Evolutionary conservation across 768 basidiomycete species (phyloP).

Genomic region (Suillus tomentosus): DNA sequence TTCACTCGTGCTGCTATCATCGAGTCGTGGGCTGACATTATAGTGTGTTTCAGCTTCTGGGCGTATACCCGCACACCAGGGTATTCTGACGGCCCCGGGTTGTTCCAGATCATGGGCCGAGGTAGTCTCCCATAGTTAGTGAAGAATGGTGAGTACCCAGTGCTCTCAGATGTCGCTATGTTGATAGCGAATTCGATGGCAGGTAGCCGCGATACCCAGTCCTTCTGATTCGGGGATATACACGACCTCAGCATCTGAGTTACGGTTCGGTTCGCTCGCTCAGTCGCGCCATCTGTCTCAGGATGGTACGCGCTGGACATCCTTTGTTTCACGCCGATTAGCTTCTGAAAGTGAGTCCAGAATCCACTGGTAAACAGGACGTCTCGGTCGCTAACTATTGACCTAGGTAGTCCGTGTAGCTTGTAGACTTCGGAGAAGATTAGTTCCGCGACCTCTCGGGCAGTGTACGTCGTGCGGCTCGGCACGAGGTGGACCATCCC

Average conservation of each 20-base stretch:
- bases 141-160: constrained; percentile 25
- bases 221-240: constrained; percentile 10
- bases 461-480: constrained; percentile 20
- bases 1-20: no score
- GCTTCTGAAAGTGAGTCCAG: constrained; percentile 38
- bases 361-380: constrained; percentile 44
- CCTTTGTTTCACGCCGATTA: constrained; percentile 19
- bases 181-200: constrained; percentile 29
- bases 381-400: constrained; percentile 45
- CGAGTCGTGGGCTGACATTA: no score
- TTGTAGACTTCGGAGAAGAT: constrained; percentile 39
- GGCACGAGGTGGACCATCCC: background rate
- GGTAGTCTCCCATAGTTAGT: constrained; percentile 17
- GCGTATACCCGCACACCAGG: background rate
- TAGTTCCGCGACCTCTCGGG: constrained; percentile 38
- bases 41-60: no score
- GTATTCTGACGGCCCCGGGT: constrained; percentile 11
- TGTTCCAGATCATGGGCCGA: constrained; percentile 22
- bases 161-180: constrained; percentile 15
- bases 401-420: constrained; percentile 39
- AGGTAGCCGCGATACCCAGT: constrained; percentile 15
- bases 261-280: constrained; percentile 20
- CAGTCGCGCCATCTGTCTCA: constrained; percentile 35
- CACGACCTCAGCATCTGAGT: constrained; percentile 15
- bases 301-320: constrained; percentile 33